Percentiles rank a stretch among this genome's conserved stretches.
Conservation (phyloP, 805 yeast genomes). For the Priceomyces melissophilus region DNA sequence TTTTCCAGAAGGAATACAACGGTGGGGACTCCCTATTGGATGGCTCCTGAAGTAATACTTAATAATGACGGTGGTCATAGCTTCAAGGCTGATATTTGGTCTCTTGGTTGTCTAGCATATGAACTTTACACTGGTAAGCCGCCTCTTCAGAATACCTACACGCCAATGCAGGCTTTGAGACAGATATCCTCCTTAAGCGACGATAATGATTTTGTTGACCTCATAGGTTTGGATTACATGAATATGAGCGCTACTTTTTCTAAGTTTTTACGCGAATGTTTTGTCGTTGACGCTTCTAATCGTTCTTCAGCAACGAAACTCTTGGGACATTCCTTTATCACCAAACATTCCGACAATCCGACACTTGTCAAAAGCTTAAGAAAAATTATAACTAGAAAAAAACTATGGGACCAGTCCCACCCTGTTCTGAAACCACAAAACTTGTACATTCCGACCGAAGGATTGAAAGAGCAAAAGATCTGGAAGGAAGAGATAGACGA, state of each 20-base stretch:
- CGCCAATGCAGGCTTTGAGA: slow-evolving; percentile 45
- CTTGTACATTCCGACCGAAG: slow-evolving; percentile 37
- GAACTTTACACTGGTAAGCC: slow-evolving; percentile 73
- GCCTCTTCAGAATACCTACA: slow-evolving; percentile 46
- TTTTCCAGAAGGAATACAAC: slow-evolving; percentile 43
- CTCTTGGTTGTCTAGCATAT: slow-evolving; percentile 73
- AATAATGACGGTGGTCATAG: slow-evolving; percentile 56
- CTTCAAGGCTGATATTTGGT: slow-evolving; percentile 72
- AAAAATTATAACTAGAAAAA: slow-evolving; percentile 31
- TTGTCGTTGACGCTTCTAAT: slow-evolving; percentile 28
- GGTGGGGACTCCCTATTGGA: slow-evolving; percentile 61
- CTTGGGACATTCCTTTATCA: slow-evolving; percentile 32
- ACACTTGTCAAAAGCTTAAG: slow-evolving; percentile 19
- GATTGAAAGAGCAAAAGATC: slow-evolving; percentile 28
- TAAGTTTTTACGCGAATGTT: slow-evolving; percentile 34
- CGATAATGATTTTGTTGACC: slow-evolving; percentile 26
- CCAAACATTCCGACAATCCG: slow-evolving; percentile 12
- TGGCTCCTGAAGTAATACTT: slow-evolving; percentile 60
- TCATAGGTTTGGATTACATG: slow-evolving; percentile 23
- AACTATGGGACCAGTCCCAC: slow-evolving; percentile 38
- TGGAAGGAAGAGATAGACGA: slow-evolving; percentile 19
- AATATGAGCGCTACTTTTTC: slow-evolving; percentile 21
- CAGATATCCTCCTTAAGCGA: slow-evolving; percentile 30
- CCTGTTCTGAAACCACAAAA: slow-evolving; percentile 27
- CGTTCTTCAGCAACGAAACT: slow-evolving; percentile 30